Base-by-base conservation (phyloP, 345 rosid genomes). In the Mangifera indica region DNA sequence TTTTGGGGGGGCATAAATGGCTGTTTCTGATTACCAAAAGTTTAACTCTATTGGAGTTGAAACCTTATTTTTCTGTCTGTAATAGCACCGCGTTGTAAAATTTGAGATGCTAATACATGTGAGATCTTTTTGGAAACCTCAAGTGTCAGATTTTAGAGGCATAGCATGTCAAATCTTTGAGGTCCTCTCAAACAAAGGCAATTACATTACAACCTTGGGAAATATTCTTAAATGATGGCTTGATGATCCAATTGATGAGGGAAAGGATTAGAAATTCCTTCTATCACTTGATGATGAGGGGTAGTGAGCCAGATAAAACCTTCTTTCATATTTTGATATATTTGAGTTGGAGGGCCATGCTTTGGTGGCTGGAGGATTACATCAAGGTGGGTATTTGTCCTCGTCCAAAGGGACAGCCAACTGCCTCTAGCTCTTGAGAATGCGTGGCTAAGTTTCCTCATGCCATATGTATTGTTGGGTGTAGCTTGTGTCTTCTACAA, bases 141-240 rank as follows among this genome's bases (percentile, higher is more conserved):
- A 26, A 46, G 25, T 67, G 57, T 67, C 17, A 21, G 24, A 66
- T 37, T 49, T 25, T 20, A 26, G 44, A 51, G 70, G 40, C 70
- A 9, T 51, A 18, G 45, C 42, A 18, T n/a, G 40, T 45, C 25
- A 66, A 10, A 49, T 46, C 40, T 51, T 10, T 51, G 10, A 49
- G 37, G 20, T 15, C 24, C 8, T 14, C 63, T 29, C 1, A 5
- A 34, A 59, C 21, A n/a, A 37, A 13, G 42, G 44, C 65, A 34
- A 37, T 61, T 13, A 7, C 20, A 1, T 34, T 49, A 15, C 40
- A 29, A 51, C 26, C 58, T 66, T 52, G 51, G 14, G 24, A 52
- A 51, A 51, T 24, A 17, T 59, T 51, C 55, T n/a, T 65, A 46
- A 26, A 15, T 37, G 0, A 0, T 24, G 68, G 22, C 42, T 65